phyloP scores from a whole-genome alignment of 768 basidiomycete genomes.

The Auriscalpium microsporum region DNA sequence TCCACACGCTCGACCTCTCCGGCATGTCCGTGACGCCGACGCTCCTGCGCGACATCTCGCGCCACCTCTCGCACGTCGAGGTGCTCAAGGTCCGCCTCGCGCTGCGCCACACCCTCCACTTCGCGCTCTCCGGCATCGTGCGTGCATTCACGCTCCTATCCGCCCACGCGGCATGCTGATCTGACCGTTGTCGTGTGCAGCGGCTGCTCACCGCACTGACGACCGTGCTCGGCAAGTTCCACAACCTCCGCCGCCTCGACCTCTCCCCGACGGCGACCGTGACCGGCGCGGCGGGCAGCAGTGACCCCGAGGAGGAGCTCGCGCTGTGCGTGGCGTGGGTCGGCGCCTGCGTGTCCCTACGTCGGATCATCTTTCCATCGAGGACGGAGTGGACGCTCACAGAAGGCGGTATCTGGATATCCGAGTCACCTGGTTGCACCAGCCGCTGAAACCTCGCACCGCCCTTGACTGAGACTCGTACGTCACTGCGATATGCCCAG shows the following conservation, averaged over 20 bases:
- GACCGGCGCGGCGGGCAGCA: constrained; percentile 32
- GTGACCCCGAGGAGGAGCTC: constrained; percentile 36
- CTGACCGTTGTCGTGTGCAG: constrained; percentile 23
- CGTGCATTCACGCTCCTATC: constrained; percentile 22
- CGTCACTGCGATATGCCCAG: neutral
- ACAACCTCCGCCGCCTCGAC: constrained; percentile 43
- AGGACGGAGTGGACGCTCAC: constrained; percentile 41
- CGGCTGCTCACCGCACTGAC: constrained; percentile 51
- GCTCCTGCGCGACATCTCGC: constrained; percentile 48
- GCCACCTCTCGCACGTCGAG: constrained; percentile 41
- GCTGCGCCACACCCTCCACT: constrained; percentile 57
- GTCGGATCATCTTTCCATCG: constrained; percentile 48
- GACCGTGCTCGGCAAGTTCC: constrained; percentile 45
- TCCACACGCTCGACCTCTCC: constrained; percentile 50
- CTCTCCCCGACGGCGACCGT: constrained; percentile 47
- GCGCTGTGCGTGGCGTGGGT: constrained; percentile 47
- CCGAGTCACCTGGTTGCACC: neutral
- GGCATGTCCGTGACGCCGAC: constrained; percentile 50
- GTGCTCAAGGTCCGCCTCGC: constrained; percentile 48
- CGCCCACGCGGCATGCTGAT: neutral
- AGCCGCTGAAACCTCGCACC: neutral
- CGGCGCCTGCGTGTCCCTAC: constrained; percentile 44
- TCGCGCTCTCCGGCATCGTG: constrained; percentile 56
- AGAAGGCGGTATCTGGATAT: constrained; percentile 15
- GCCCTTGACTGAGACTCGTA: neutral